phyloP scores from a whole-genome alignment of 306 rosid genomes.

The Heteromeles arbutifolia region DNA sequence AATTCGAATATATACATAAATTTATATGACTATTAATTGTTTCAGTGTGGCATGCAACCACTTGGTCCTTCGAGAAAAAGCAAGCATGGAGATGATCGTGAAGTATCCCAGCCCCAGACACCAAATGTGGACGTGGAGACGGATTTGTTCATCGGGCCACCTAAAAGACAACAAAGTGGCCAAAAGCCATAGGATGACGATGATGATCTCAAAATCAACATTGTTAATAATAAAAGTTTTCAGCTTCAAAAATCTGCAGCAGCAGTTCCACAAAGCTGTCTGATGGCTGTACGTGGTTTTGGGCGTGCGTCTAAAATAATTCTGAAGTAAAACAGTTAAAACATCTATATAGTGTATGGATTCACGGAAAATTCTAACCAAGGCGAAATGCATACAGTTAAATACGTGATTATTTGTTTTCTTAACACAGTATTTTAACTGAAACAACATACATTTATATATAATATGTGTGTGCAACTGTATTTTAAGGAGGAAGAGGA shows the following conservation, averaged over 20 bases:
- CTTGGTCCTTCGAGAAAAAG: neutral
- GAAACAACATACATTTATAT: neutral
- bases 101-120: neutral
- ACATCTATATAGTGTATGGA: neutral
- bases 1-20: too few relatives aligned
- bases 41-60: constrained; percentile 36
- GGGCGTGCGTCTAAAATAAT: neutral
- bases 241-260: neutral
- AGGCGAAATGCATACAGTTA: neutral
- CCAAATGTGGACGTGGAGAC: constrained; percentile 57
- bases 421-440: neutral
- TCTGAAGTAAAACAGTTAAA: neutral
- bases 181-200: neutral
- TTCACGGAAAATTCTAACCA: neutral
- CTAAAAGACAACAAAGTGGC: constrained; percentile 21
- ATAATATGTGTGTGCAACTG: neutral
- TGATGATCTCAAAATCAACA: neutral
- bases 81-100: neutral
- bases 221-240: neutral
- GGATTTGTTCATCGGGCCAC: constrained; percentile 68
- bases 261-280: neutral
- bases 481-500: neutral
- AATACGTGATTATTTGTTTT: neutral
- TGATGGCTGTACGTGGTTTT: neutral
- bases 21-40: neutral